Percentiles rank a stretch among this genome's conserved stretches.
Conservation (phyloP, 495 filamentous ascomycete genomes). For the Talaromyces proteolyticus region DNA sequence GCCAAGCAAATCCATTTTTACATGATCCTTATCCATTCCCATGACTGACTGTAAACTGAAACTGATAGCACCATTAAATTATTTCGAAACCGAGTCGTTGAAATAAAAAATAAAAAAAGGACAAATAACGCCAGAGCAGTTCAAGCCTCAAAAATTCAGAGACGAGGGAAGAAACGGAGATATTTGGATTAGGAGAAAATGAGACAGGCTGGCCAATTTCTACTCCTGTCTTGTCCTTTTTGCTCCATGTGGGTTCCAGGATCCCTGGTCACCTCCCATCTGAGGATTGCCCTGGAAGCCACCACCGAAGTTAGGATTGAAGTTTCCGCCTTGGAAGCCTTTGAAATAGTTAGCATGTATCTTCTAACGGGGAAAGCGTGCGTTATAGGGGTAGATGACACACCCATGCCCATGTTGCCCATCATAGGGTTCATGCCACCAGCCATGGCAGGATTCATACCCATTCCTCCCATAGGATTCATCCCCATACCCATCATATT, state of each 20-base stretch:
- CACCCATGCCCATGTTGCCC: slow-evolving; percentile 58
- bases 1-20: too few species aligned
- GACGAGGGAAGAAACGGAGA: too few species aligned
- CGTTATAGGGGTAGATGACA: slow-evolving; percentile 49
- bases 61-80: too few species aligned
- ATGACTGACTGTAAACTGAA: too few species aligned
- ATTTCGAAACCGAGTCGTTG: too few species aligned
- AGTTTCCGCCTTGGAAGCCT: slow-evolving; percentile 50
- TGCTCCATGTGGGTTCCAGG: slow-evolving; percentile 79
- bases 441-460: slow-evolving; percentile 52
- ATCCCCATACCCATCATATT: slow-evolving; percentile 51
- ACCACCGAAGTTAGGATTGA: slow-evolving; percentile 71
- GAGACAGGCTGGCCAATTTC: too few species aligned
- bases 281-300: slow-evolving; percentile 69
- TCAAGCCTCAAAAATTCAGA: too few species aligned
- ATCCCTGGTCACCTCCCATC: slow-evolving; percentile 43
- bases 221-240: slow-evolving; percentile 72
- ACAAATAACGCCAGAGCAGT: too few species aligned
- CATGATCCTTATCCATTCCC: too few species aligned
- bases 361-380: neutral
- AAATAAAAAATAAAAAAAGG: too few species aligned
- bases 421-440: slow-evolving; percentile 49
- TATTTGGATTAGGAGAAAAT: too few species aligned
- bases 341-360: neutral
- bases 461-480: slow-evolving; percentile 55